phyloP scores from a whole-genome alignment of 345 rosid genomes.

The Boechera divaricarpa region DNA sequence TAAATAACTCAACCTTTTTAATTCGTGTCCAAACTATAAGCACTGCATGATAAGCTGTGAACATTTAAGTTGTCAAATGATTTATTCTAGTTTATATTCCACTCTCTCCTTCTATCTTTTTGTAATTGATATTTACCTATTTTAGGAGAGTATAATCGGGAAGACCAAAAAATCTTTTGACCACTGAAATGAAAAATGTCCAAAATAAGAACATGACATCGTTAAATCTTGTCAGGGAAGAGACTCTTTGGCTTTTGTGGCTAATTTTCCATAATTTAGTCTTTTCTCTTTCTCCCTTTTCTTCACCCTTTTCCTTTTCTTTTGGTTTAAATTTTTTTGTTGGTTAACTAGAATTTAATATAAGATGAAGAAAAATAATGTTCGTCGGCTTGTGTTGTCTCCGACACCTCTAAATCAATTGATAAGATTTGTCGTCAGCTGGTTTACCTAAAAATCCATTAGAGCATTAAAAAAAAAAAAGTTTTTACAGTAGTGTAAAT shows the following conservation, averaged over 20 bases:
- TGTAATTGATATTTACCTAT: constrained; percentile 17
- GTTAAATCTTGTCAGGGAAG: constrained; percentile 42
- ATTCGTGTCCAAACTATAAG: neutral
- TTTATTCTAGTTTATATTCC: neutral
- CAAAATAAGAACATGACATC: constrained; percentile 35
- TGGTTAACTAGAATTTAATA: constrained; percentile 10
- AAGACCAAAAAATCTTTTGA: constrained; percentile 30
- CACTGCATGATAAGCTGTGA: neutral
- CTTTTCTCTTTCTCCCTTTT: neutral
- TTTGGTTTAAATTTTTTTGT: constrained; percentile 1
- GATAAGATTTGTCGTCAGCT: constrained; percentile 18
- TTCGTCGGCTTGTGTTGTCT: constrained; percentile 37
- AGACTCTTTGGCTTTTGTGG: constrained; percentile 35
- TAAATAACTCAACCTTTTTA: neutral
- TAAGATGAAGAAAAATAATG: neutral
- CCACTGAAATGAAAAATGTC: constrained; percentile 14
- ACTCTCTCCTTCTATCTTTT: neutral
- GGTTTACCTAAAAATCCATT: neutral
- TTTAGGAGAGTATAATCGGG: constrained; percentile 23
- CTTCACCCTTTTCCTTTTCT: neutral
- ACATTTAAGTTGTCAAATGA: neutral
- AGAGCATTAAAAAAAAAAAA: too few species aligned
- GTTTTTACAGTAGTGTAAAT: neutral
- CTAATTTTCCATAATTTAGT: constrained; percentile 3
- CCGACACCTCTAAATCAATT: constrained; percentile 33